These are phyloP conservation scores for Rhizopus delemar DNA, from an alignment of 371 early-diverging fungal genomes.

Conservation along the genomic window DNA sequence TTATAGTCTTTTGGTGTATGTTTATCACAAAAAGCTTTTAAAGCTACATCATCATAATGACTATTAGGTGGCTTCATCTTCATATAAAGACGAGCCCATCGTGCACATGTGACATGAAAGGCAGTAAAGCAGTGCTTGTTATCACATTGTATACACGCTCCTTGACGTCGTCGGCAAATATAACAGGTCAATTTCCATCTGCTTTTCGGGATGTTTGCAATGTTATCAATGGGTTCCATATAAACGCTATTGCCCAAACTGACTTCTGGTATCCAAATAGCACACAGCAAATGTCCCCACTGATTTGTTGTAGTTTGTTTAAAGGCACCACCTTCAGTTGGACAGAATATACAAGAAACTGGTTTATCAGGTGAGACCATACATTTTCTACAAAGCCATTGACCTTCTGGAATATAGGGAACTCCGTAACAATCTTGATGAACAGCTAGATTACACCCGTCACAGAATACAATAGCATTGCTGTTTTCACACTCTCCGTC, in stretches of 20 bases:
- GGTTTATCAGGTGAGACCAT: conserved; percentile 89
- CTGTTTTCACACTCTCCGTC: conserved; percentile 95
- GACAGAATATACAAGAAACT: conserved; percentile 94
- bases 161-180: conserved; percentile 81
- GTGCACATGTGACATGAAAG: conserved; percentile 95
- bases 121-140: conserved; percentile 86
- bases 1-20: conserved; percentile 79
- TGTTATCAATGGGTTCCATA: conserved; percentile 96
- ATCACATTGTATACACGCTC: conserved; percentile 96
- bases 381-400: conserved; percentile 98
- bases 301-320: conserved; percentile 90
- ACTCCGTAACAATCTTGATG: conserved; percentile 99
- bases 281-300: conserved; percentile 97
- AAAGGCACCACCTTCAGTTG: conserved; percentile 93
- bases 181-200: conserved; percentile 89
- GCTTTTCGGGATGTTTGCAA: conserved; percentile 84
- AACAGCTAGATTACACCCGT: conserved; percentile 98
- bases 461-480: conserved; percentile 99
- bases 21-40: conserved; percentile 78
- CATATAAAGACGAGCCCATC: conserved; percentile 86
- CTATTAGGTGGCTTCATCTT: conserved; percentile 64
- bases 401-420: conserved; percentile 98
- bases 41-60: conserved; percentile 56
- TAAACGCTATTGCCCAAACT: conserved; percentile 85
- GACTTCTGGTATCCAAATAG: conserved; percentile 96